Evolutionary conservation across 768 basidiomycete genomes (phyloP).

Genomic region (Lentinus brumalis): DNA sequence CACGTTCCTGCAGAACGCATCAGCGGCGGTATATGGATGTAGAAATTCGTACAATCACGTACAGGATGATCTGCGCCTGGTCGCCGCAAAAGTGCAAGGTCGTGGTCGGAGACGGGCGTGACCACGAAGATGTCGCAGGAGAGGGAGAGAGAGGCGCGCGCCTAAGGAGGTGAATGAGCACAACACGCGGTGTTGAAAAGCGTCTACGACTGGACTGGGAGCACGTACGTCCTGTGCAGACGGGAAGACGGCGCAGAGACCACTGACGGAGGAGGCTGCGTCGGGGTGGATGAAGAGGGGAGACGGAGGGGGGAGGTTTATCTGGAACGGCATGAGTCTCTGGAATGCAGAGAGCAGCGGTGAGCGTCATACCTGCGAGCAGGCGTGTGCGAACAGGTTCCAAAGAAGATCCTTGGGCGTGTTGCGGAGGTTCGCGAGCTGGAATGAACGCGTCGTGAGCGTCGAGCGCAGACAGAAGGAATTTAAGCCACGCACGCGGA

Average conservation of each 20-base stretch:
- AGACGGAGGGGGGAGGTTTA: constrained; percentile 9
- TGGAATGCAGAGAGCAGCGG: not conserved
- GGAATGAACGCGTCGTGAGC: not conserved
- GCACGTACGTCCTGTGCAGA: constrained; percentile 14
- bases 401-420: constrained; percentile 19
- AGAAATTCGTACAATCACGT: not conserved
- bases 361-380: constrained; percentile 8
- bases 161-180: constrained; percentile 15
- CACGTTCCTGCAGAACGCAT: not conserved
- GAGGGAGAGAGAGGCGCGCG: constrained; percentile 23
- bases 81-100: constrained; percentile 24
- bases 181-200: not conserved
- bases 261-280: not conserved
- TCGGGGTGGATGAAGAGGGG: not conserved
- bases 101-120: constrained; percentile 27
- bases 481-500: constrained; percentile 8
- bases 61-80: constrained; percentile 7
- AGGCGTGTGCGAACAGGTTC: constrained; percentile 17
- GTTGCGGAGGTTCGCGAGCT: constrained; percentile 15
- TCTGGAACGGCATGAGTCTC: constrained; percentile 2
- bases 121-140: constrained; percentile 22
- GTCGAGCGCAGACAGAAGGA: not conserved
- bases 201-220: not conserved
- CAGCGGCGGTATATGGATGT: not conserved
- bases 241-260: constrained; percentile 14